Conservation (phyloP, 768 basidiomycete species). For the Trametes meyenii region DNA sequence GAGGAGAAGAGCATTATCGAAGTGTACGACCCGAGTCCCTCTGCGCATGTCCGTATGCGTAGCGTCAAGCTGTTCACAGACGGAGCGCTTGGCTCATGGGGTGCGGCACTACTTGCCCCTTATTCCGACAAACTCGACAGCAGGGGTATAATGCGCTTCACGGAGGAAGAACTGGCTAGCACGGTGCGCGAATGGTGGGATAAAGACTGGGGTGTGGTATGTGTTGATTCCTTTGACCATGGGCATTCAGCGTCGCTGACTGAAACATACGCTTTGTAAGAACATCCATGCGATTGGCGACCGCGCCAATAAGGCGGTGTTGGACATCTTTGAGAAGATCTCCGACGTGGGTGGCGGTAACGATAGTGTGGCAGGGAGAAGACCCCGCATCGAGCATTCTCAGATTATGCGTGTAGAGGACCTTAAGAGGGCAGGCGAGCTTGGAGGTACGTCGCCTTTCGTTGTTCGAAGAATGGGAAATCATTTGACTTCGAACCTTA, state of each 20-base stretch:
- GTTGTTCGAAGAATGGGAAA: not conserved
- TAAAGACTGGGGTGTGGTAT: constrained; percentile 84
- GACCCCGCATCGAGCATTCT: constrained; percentile 90
- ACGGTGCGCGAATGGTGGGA: constrained; percentile 66
- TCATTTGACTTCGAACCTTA: not conserved
- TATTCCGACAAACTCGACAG: constrained; percentile 81
- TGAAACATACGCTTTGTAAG: constrained; percentile 41
- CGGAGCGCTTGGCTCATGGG: constrained; percentile 90
- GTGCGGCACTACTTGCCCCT: constrained; percentile 84
- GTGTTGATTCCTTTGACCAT: constrained; percentile 31
- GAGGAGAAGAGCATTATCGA: constrained; percentile 16
- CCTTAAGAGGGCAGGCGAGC: constrained; percentile 62
- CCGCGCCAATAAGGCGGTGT: constrained; percentile 78
- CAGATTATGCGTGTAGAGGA: constrained; percentile 82
- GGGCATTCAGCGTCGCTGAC: not conserved
- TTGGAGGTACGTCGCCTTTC: constrained; percentile 61
- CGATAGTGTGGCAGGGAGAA: constrained; percentile 45
- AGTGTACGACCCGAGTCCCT: constrained; percentile 40
- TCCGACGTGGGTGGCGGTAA: constrained; percentile 17
- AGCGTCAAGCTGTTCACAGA: constrained; percentile 80
- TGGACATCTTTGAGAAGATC: constrained; percentile 81
- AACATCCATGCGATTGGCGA: constrained; percentile 91
- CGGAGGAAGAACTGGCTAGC: constrained; percentile 52
- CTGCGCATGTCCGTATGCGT: constrained; percentile 38
- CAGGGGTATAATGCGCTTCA: constrained; percentile 67